Conservation (phyloP, 192 early-diverging fungal genomes). For the Neocallimastix lanati region DNA sequence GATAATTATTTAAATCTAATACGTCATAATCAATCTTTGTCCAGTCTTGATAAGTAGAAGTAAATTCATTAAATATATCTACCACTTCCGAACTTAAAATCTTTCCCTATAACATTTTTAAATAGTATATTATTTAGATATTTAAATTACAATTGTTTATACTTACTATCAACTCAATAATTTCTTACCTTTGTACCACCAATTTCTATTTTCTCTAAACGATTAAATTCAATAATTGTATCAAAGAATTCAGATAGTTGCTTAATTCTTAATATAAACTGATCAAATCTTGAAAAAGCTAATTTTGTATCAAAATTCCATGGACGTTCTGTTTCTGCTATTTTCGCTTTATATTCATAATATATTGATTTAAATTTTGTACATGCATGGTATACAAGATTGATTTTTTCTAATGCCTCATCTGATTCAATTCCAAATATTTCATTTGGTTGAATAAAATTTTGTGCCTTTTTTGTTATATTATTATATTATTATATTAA, state of each 20-base stretch:
- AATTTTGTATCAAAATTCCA: slow-evolving; percentile 46
- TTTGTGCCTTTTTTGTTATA: slow-evolving; percentile 16
- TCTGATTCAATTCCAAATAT: slow-evolving; percentile 39
- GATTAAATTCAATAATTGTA: slow-evolving; percentile 50
- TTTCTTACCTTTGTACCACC: slow-evolving; percentile 38
- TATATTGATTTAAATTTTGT: slow-evolving; percentile 29
- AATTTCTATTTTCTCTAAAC: slow-evolving; percentile 48
- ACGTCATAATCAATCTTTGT: slow-evolving; percentile 40
- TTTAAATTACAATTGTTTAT: no score
- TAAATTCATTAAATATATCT: slow-evolving; percentile 42
- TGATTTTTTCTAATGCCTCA: slow-evolving; percentile 32
- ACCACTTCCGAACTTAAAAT: slow-evolving; percentile 41
- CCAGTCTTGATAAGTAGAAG: slow-evolving; percentile 19
- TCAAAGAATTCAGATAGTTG: slow-evolving; percentile 39
- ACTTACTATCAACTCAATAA: no score
- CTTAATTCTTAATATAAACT: slow-evolving; percentile 27
- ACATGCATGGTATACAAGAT: slow-evolving; percentile 23
- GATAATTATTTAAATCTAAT: slow-evolving; percentile 18
- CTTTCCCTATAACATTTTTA: slow-evolving; percentile 37
- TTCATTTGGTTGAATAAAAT: slow-evolving; percentile 34
- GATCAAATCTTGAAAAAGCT: slow-evolving; percentile 32
- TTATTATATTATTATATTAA: no score
- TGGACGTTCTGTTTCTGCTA: slow-evolving; percentile 16
- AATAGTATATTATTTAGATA: no score
- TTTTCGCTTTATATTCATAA: slow-evolving; percentile 22